A percentile compares a stretch with the other conserved stretches of the same genome.
Evolutionary conservation across 768 basidiomycete genomes (phyloP).

Genomic region (Hemileccinum rubropunctum): DNA sequence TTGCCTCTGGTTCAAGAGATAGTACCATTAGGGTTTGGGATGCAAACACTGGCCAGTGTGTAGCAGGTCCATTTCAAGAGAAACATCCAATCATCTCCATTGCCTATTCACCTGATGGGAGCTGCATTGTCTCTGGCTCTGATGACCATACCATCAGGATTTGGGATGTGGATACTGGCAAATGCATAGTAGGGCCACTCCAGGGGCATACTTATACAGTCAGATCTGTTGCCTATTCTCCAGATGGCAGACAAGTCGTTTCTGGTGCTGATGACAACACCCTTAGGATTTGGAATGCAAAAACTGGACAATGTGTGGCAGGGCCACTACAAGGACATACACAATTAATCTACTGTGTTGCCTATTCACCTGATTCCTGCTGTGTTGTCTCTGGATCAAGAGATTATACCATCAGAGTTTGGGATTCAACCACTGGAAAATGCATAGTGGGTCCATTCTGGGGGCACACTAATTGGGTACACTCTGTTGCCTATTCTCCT

Average conservation of each 20-base stretch:
- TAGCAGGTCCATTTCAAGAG: conserved; percentile 11
- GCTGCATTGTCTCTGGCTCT: conserved; percentile 23
- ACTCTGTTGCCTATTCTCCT: conserved; percentile 24
- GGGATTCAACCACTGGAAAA: conserved; percentile 13
- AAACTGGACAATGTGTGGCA: conserved; percentile 5
- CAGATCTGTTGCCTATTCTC: conserved; percentile 11
- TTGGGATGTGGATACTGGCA: conserved; percentile 17
- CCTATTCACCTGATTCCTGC: conserved; percentile 24
- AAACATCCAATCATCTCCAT: not conserved
- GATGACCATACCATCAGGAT: conserved; percentile 9
- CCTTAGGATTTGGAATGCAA: conserved; percentile 17
- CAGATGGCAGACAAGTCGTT: conserved; percentile 11
- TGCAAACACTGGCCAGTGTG: conserved; percentile 8
- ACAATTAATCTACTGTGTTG: not conserved
- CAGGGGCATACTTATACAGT: not conserved
- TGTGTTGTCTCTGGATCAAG: conserved; percentile 16
- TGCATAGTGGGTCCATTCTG: conserved; percentile 6
- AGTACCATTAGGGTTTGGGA: conserved; percentile 21
- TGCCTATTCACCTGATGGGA: conserved; percentile 19
- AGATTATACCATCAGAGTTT: conserved; percentile 17
- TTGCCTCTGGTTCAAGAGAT: conserved; percentile 17
- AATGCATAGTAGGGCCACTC: not conserved
- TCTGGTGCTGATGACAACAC: conserved; percentile 5
- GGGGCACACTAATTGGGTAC: conserved; percentile 6
- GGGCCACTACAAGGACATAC: conserved; percentile 10